These are phyloP conservation scores for Ploettnerulaceae sp. DNA, from an alignment of 2,329 filamentous ascomycete species.

Conservation along the genomic window DNA sequence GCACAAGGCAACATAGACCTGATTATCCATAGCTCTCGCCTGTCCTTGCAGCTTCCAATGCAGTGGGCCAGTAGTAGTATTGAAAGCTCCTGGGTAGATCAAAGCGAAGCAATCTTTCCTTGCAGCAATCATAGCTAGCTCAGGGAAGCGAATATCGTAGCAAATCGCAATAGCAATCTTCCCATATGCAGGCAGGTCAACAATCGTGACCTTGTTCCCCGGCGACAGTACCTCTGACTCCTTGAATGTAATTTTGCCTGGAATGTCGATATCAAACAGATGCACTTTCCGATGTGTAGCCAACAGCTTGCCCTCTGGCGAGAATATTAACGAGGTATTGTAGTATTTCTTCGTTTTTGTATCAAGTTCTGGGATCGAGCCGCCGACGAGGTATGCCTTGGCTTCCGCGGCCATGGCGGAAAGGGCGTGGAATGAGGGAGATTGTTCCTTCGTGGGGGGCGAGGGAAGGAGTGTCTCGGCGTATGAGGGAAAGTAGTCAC, in stretches of 20 bases:
- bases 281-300: conserved; percentile 90
- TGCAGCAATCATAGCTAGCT: conserved; percentile 84
- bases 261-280: conserved; percentile 96
- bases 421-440: conserved; percentile 82
- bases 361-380: conserved; percentile 84
- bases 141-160: conserved; percentile 96
- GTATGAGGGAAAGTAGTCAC: conserved; percentile 83
- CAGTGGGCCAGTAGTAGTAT: conserved; percentile 83
- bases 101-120: conserved; percentile 82
- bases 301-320: conserved; percentile 71
- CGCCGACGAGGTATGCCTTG: conserved; percentile 77
- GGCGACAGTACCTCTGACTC: conserved; percentile 86
- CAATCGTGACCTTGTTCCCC: conserved; percentile 77
- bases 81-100: conserved; percentile 95
- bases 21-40: conserved; percentile 86
- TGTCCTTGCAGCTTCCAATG: conserved; percentile 85
- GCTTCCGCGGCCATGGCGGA: conserved; percentile 74
- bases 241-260: conserved; percentile 85
- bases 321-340: conserved; percentile 86
- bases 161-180: conserved; percentile 87
- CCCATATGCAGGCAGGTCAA: conserved; percentile 86
- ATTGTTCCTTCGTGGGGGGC: conserved; percentile 63
- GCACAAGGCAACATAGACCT: conserved; percentile 89
- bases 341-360: conserved; percentile 64
- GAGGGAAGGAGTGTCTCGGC: conserved; percentile 81